Base-by-base conservation (phyloP, 2,329 filamentous ascomycete genomes). In the Sporothrix globosa region DNA sequence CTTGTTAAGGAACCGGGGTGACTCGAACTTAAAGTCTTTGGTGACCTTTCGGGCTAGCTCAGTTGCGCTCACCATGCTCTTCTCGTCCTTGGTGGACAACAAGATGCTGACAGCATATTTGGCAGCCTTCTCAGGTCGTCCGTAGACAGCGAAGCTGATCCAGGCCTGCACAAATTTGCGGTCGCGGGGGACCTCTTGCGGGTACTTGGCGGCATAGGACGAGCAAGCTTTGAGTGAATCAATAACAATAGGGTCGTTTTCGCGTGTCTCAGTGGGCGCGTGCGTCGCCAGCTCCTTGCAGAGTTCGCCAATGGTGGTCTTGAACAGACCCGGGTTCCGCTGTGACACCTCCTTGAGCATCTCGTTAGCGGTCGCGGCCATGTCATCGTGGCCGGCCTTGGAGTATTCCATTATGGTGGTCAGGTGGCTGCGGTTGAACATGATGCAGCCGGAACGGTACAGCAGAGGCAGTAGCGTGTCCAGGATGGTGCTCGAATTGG, bases 51-150 rank as follows among this genome's bases (percentile, higher is more conserved):
- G 87, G 9, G 97, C 81, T 13, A 99, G 85, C 75, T 96, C 93
- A 68, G 91, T 93, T 9, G 93, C 92, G 72, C 93, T 92, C 82
- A 96, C 91, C 76, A 94, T 81, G 74, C 85, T 91, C 78, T 92
- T 96, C 75, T 94, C 89, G 27, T 88, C 85, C 60, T 84, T 83
- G 75, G 90, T 90, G 48, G 92, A 90, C 80, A 97, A 88, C 69
- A 99, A 85, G 74, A 99, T 93, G 39, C 92, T 94, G 65, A 98
- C 89, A 0, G 96, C 96, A 81, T 98, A 93, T 80, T 99, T 99
- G 27, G 95, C 92, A 10, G 92, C 92, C 77, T 90, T 90, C 13
- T 92, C 87, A 2, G 94, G 95, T 30, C 87, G 87, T 27, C 95
- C 95, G 76, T 92, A 91, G 24, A 95, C 85, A 1, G 94, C 92